Conservation (phyloP, 169 alveolate species). For the Sarcocystis neurona region DNA sequence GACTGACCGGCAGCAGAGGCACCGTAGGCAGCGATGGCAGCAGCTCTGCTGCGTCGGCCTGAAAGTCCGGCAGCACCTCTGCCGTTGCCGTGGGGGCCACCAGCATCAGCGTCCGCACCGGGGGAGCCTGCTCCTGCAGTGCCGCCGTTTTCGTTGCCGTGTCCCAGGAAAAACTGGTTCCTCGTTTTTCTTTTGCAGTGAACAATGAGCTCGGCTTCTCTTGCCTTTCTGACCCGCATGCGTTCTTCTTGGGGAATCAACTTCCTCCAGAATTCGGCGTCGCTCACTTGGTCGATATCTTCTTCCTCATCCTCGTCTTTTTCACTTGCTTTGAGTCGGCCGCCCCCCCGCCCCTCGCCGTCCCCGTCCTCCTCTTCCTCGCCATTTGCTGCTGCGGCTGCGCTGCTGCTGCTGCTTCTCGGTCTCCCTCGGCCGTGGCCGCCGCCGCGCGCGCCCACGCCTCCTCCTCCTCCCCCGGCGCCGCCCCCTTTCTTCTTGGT, state of each 20-base stretch:
- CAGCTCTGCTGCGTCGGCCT: too few species aligned
- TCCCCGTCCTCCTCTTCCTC: too few species aligned
- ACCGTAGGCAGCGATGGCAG: too few species aligned
- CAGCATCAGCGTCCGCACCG: background rate
- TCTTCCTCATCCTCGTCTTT: too few species aligned
- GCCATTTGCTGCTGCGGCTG: conserved; percentile 12
- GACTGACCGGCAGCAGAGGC: too few species aligned
- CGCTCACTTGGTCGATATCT: conserved; percentile 77
- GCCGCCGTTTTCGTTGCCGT: background rate
- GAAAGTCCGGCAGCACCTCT: too few species aligned
- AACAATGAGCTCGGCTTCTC: conserved; percentile 80
- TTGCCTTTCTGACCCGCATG: conserved; percentile 77
- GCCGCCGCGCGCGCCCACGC: background rate
- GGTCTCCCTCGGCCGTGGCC: background rate
- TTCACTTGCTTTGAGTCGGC: too few species aligned
- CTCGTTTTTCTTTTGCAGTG: conserved; percentile 88
- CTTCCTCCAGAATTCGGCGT: conserved; percentile 88
- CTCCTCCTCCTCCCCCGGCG: conserved; percentile 16
- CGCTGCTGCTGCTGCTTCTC: background rate
- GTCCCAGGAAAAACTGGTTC: conserved; percentile 9
- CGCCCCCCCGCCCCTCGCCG: too few species aligned
- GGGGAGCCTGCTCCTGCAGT: background rate
- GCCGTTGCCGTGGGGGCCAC: background rate
- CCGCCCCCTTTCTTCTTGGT: conserved; percentile 30
- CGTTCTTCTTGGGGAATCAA: conserved; percentile 89